These are phyloP conservation scores for Mycena amicta DNA, from an alignment of 768 basidiomycete species.

Conservation along the genomic window DNA sequence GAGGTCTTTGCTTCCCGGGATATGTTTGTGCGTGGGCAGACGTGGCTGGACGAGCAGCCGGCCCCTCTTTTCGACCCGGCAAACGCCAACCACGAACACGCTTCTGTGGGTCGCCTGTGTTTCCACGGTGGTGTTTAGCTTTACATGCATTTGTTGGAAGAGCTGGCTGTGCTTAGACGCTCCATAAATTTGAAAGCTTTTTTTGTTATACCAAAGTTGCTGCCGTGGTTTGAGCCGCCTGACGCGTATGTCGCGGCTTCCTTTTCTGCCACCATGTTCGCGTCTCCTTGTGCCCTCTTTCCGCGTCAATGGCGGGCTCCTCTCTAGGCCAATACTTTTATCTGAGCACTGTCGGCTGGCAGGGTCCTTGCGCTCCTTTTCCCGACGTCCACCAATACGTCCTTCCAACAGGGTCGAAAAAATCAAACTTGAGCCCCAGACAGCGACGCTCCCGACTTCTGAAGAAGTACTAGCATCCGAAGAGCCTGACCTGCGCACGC, in stretches of 20 bases:
- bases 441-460: neutral
- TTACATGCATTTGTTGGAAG: slow-evolving; percentile 15
- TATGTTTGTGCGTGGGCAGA: slow-evolving; percentile 61
- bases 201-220: too few species aligned
- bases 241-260: neutral
- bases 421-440: too few species aligned
- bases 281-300: neutral
- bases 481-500: neutral
- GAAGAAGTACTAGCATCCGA: neutral
- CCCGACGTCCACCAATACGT: too few species aligned
- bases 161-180: slow-evolving; percentile 23
- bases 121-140: slow-evolving; percentile 7
- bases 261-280: neutral
- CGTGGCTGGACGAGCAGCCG: slow-evolving; percentile 50
- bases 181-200: too few species aligned
- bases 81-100: neutral
- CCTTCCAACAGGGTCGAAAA: too few species aligned
- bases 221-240: too few species aligned
- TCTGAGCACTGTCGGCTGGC: too few species aligned
- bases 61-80: neutral
- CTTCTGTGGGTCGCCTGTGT: slow-evolving; percentile 5
- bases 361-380: too few species aligned
- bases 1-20: slow-evolving; percentile 70
- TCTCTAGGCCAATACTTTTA: too few species aligned
- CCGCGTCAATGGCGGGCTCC: neutral